Evolutionary conservation across 1,139 yeast genomes (phyloP).

Genomic region (Sugiyamaella japonica): DNA sequence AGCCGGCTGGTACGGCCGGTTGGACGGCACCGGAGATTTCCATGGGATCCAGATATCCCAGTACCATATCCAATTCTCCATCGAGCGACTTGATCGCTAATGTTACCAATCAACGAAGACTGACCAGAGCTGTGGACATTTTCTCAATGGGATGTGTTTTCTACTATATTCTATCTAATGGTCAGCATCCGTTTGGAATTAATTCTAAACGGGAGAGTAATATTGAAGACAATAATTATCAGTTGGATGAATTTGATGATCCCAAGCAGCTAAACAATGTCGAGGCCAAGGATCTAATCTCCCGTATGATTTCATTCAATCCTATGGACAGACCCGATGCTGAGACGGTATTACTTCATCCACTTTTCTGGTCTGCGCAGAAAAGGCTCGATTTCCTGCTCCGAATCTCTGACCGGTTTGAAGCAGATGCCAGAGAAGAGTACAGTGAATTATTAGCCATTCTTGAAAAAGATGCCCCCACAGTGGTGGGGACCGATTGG

Average conservation of each 20-base stretch:
- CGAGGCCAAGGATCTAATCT: slow-evolving; percentile 73
- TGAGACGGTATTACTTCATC: slow-evolving; percentile 67
- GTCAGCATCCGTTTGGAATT: slow-evolving; percentile 95
- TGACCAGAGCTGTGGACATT: slow-evolving; percentile 90
- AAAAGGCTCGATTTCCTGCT: slow-evolving; percentile 79
- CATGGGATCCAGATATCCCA: slow-evolving; percentile 24
- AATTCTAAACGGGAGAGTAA: slow-evolving; percentile 84
- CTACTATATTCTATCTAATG: slow-evolving; percentile 78
- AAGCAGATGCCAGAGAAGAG: slow-evolving; percentile 83
- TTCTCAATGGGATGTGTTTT: slow-evolving; percentile 95
- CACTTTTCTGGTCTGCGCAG: slow-evolving; percentile 79
- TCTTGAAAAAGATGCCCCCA: slow-evolving; percentile 57
- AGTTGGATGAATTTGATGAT: slow-evolving; percentile 49
- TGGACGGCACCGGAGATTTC: slow-evolving; percentile 95
- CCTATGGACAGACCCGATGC: slow-evolving; percentile 79
- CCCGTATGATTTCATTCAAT: slow-evolving; percentile 66
- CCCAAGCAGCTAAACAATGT: slow-evolving; percentile 47
- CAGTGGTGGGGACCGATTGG: slow-evolving; percentile 74
- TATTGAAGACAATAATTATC: slow-evolving; percentile 71
- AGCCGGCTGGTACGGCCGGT: slow-evolving; percentile 96
- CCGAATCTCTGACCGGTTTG: slow-evolving; percentile 88
- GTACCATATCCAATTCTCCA: slow-evolving; percentile 21
- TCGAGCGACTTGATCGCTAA: slow-evolving; percentile 42
- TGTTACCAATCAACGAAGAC: slow-evolving; percentile 52
- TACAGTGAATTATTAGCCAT: slow-evolving; percentile 63